Percentiles rank a stretch among this genome's conserved stretches.
Conservation (phyloP, 176 grass and related monocot species). For the Triticum timopheevii region DNA sequence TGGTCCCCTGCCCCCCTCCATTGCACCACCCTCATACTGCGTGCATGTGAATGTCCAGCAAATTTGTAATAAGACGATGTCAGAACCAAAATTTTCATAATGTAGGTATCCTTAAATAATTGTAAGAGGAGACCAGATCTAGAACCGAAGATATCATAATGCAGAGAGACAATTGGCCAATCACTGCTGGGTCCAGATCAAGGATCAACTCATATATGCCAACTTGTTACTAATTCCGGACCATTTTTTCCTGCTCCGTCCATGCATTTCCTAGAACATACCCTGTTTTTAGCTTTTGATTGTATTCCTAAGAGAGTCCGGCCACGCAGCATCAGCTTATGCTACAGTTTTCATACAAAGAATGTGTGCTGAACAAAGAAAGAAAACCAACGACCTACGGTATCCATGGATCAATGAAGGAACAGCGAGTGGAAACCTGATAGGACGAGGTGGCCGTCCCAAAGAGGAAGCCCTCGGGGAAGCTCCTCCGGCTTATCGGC, state of each 20-base stretch:
- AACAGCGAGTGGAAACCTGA: slow-evolving; percentile 9
- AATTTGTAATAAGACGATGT: not conserved
- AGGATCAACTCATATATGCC: not conserved
- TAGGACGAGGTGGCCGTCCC: slow-evolving; percentile 25
- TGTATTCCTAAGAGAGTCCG: not conserved
- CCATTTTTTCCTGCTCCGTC: not conserved
- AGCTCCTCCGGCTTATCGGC: slow-evolving; percentile 14
- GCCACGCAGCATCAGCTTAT: not conserved
- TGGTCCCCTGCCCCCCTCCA: slow-evolving; percentile 44
- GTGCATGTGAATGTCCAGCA: not conserved
- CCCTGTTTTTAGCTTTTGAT: not conserved
- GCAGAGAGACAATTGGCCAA: not conserved
- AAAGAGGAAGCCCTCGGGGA: slow-evolving; percentile 23
- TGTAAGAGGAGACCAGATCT: no score
- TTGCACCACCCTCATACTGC: slow-evolving; percentile 51
- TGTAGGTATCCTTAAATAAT: not conserved
- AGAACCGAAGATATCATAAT: no score
- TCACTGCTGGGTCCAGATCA: not conserved
- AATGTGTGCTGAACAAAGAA: not conserved
- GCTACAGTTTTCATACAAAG: not conserved
- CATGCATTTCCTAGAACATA: not conserved
- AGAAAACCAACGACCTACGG: not conserved
- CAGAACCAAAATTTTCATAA: not conserved
- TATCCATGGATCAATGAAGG: not conserved
- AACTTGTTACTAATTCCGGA: not conserved